Conservation (phyloP, 2,329 filamentous ascomycete species). For the Paramyrothecium roridum region DNA sequence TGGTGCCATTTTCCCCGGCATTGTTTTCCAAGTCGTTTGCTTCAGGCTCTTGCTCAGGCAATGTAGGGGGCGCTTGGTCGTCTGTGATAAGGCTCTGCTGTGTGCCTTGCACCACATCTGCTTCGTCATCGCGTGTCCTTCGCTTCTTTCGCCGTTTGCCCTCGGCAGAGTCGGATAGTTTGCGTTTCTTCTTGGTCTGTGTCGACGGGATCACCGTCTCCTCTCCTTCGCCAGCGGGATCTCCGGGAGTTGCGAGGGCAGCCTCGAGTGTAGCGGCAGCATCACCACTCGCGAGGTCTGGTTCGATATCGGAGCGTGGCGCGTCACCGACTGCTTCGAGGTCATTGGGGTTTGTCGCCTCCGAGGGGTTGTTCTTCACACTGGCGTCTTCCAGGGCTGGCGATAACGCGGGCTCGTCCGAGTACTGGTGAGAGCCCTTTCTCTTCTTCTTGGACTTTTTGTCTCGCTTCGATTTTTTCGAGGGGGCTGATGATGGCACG, state of each 20-base stretch:
- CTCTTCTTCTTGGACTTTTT: conserved; percentile 27
- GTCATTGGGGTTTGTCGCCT: conserved; percentile 9
- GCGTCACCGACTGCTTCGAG: background rate
- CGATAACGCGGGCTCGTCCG: conserved; percentile 11
- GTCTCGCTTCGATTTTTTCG: conserved; percentile 25
- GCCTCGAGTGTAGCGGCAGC: background rate
- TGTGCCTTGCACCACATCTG: conserved; percentile 9
- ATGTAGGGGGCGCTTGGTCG: conserved; percentile 7
- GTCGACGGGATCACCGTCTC: conserved; percentile 10
- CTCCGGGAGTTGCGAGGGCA: conserved; percentile 1
- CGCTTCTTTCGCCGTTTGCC: conserved; percentile 30
- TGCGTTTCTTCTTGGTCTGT: conserved; percentile 30
- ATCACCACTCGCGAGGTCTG: background rate
- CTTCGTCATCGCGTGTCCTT: conserved; percentile 18
- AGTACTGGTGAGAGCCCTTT: conserved; percentile 4
- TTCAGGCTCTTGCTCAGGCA: background rate
- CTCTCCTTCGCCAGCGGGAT: background rate
- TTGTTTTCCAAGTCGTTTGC: conserved; percentile 3
- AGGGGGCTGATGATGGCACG: conserved; percentile 8
- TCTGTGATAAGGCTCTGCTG: conserved; percentile 4
- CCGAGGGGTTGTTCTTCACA: conserved; percentile 21
- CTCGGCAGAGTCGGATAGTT: conserved; percentile 22
- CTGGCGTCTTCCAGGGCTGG: conserved; percentile 11
- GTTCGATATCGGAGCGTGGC: background rate
- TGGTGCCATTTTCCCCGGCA: conserved; percentile 13